Evolutionary conservation across 371 early-diverging fungal species (phyloP).

Genomic region (Batkoa obscura): DNA sequence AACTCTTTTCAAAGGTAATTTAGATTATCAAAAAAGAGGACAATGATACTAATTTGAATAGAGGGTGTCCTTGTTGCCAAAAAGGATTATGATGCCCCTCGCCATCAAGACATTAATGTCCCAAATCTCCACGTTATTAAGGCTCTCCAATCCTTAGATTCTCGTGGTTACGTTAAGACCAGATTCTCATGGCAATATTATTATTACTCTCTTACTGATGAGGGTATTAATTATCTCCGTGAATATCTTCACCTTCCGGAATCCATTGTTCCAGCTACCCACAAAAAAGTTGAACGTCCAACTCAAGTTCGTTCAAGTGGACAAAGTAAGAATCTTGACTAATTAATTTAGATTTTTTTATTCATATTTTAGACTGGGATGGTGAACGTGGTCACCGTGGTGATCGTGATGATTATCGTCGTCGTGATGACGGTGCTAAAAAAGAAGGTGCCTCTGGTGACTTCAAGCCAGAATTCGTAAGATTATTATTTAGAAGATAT

Average conservation of each 20-base stretch:
- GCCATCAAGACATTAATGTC: constrained; percentile 88
- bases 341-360: constrained; percentile 11
- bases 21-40: neutral
- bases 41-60: constrained; percentile 11
- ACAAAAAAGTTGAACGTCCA: constrained; percentile 72
- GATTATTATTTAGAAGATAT: neutral
- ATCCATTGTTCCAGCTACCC: constrained; percentile 91
- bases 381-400: constrained; percentile 30
- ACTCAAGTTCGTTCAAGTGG: constrained; percentile 30
- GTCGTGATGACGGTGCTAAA: constrained; percentile 52
- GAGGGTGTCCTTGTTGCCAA: constrained; percentile 96
- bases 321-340: constrained; percentile 1
- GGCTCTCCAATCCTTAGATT: constrained; percentile 91
- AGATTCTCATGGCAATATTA: constrained; percentile 99
- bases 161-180: constrained; percentile 87
- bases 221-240: constrained; percentile 95
- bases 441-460: constrained; percentile 86
- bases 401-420: constrained; percentile 61
- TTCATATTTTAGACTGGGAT: constrained; percentile 15
- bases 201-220: constrained; percentile 96
- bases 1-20: constrained; percentile 67
- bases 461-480: constrained; percentile 82
- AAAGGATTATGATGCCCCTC: constrained; percentile 93
- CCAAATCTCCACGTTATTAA: constrained; percentile 98
- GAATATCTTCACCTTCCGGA: constrained; percentile 91